Evolutionary conservation across 768 basidiomycete species (phyloP).

Genomic region (Boletus subcaerulescens): DNA sequence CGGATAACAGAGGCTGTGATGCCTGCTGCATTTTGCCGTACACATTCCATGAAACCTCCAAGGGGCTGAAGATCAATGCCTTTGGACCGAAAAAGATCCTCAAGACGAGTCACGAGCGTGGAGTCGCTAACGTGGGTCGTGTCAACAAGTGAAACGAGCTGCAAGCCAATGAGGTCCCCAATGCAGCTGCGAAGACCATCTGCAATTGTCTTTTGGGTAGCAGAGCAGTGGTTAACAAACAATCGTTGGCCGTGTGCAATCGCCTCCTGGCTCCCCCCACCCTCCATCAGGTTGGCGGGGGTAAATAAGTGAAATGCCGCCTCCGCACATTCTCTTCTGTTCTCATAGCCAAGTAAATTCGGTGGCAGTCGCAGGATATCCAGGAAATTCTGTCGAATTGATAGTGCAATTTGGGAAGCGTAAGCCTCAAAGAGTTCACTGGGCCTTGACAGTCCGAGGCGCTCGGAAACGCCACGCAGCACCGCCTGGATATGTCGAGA

Average conservation of each 20-base stretch:
- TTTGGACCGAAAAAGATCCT: constrained; percentile 34
- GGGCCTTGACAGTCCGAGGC: constrained; percentile 62
- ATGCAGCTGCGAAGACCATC: constrained; percentile 64
- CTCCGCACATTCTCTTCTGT: constrained; percentile 62
- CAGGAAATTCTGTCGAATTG: constrained; percentile 48
- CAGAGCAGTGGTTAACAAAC: constrained; percentile 63
- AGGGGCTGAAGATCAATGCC: constrained; percentile 30
- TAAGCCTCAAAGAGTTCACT: constrained; percentile 74
- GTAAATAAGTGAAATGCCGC: constrained; percentile 66
- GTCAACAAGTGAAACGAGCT: constrained; percentile 49
- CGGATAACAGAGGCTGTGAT: constrained; percentile 60
- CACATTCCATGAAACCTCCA: constrained; percentile 33
- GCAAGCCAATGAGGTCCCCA: constrained; percentile 64
- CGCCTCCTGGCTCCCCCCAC: constrained; percentile 28
- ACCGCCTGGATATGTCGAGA: constrained; percentile 43
- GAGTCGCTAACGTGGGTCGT: constrained; percentile 18
- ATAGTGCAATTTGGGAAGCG: constrained; percentile 69
- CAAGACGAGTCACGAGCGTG: constrained; percentile 29
- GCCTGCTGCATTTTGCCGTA: constrained; percentile 49
- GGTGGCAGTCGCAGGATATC: constrained; percentile 66
- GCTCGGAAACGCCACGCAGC: constrained; percentile 56
- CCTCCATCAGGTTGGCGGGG: constrained; percentile 58
- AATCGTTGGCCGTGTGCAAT: constrained; percentile 39
- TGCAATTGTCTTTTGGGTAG: constrained; percentile 43
- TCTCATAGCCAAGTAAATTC: constrained; percentile 70